These are phyloP conservation scores for Aspergillus fumigatiaffinis DNA, from an alignment of 2,329 filamentous ascomycete species.

Conservation along the genomic window DNA sequence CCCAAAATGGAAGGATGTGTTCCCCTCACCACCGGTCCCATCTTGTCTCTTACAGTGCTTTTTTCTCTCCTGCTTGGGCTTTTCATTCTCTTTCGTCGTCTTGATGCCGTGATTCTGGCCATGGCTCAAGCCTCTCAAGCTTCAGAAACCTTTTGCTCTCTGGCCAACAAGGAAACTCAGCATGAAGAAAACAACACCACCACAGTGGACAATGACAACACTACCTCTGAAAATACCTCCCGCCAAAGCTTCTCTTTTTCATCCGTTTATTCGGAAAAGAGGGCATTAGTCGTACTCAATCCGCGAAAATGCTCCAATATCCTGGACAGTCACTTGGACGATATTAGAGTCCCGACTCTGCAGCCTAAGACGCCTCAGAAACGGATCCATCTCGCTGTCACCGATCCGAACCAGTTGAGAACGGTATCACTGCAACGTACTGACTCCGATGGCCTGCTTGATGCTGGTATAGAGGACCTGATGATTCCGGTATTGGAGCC, in stretches of 20 bases:
- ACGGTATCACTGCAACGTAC: not conserved
- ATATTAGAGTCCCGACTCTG: slow-evolving; percentile 14
- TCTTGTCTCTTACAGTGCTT: not conserved
- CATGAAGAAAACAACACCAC: not conserved
- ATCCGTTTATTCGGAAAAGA: not conserved
- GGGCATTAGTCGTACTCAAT: not conserved
- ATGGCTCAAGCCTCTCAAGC: not conserved
- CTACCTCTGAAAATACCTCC: not conserved
- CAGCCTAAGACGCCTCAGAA: slow-evolving; percentile 5
- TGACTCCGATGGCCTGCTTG: slow-evolving; percentile 4
- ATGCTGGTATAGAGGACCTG: slow-evolving; percentile 9
- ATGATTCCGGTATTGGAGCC: slow-evolving; percentile 12
- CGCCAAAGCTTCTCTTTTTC: not conserved
- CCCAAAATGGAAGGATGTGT: slow-evolving; percentile 15
- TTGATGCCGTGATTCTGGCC: not conserved
- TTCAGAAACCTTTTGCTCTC: not conserved
- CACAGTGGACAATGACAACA: not conserved
- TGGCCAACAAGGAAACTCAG: not conserved
- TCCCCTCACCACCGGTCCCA: not conserved
- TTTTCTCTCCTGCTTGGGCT: not conserved
- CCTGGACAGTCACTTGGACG: slow-evolving; percentile 16
- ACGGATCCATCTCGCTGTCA: not conserved
- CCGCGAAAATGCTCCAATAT: slow-evolving; percentile 1
- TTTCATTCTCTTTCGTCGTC: not conserved
- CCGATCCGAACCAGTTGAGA: not conserved